Base-by-base conservation (phyloP, 257 asterid species). In the Gentiana dahurica region DNA sequence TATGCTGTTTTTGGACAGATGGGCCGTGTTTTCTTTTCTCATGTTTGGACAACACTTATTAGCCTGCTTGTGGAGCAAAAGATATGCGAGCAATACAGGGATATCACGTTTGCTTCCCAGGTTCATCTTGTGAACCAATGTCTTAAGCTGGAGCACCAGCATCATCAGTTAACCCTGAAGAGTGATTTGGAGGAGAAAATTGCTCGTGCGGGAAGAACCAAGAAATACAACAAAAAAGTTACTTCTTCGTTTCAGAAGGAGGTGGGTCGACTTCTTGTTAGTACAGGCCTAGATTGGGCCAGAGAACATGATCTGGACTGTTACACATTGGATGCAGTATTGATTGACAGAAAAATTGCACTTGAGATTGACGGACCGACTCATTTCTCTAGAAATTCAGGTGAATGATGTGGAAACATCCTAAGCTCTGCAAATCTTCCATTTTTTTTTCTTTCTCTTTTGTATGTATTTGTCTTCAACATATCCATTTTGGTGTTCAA, bases 281-380 rank as follows among this genome's bases (percentile, higher is more conserved):
- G 95, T 70, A 92, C 98, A 5, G 98, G 98, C 49, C 66, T 85
- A 53, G 86, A 85, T 49, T 87, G 98, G 98, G 77, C 83, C 24
- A 85, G 78, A 59, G 98, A 92, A 55, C 77, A 87, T 62, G 71
- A 35, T 8, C 77, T 83, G 61, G 92, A 78, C 65, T 94, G 95
- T 5, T 92, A 88, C 80, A 80, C 95, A 36, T 68, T 92, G 90
- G 98, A 92, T 51, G 93, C 89, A 37, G 97, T 72, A 10, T 64
- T 86, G 68, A 73, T 85, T 64, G 94, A 87, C 64, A 74, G 50
- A 63, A 85, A 79, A 72, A 76, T 91, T 69, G 95, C 84, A 60
- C 82, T 92, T 63, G 98, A 87, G 77, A 85, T 92, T 12, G 98
- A 92, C 38, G 98, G 98, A 15, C 95, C 95, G 9, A 83, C 93